Conservation (phyloP, 768 basidiomycete genomes). For the Gymnopilus junonius region DNA sequence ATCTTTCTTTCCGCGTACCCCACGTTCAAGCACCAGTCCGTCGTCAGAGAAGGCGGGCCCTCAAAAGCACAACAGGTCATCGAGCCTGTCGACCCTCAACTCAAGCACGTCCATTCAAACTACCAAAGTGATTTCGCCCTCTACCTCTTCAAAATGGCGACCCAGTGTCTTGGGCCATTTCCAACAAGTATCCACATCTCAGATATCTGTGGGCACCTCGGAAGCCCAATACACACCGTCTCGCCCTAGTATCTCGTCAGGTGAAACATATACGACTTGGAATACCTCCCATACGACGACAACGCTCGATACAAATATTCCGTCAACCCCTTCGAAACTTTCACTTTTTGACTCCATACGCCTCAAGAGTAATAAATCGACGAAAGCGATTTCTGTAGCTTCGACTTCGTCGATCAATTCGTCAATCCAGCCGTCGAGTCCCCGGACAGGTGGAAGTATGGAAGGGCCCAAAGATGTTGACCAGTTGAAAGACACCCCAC, state of each 20-base stretch:
- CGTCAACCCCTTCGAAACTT: constrained; percentile 42
- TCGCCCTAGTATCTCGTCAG: constrained; percentile 53
- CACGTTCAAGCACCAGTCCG: constrained; percentile 37
- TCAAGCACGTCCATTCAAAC: constrained; percentile 21
- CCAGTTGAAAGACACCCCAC: constrained; percentile 1
- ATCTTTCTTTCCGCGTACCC: constrained; percentile 47
- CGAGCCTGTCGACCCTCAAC: constrained; percentile 52
- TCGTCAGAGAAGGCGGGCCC: constrained; percentile 26
- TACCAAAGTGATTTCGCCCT: constrained; percentile 18
- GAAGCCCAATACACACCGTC: constrained; percentile 34
- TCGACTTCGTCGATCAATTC: too few relatives aligned
- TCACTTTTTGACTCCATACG: constrained; percentile 48
- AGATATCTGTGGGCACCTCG: constrained; percentile 44
- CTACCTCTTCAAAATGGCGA: constrained; percentile 56
- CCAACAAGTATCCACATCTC: constrained; percentile 49
- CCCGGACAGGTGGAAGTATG: not conserved
- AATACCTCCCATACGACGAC: constrained; percentile 54
- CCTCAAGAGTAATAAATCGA: constrained; percentile 34
- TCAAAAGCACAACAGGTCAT: constrained; percentile 49
- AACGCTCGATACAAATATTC: constrained; percentile 46
- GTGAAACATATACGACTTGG: constrained; percentile 55
- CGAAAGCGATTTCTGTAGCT: constrained; percentile 29
- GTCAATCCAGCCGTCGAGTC: constrained; percentile 18
- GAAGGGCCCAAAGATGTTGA: not conserved
- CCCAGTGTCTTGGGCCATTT: constrained; percentile 72